These are phyloP conservation scores for Glarea lozoyensis DNA, from an alignment of 495 filamentous ascomycete genomes.

Conservation along the genomic window DNA sequence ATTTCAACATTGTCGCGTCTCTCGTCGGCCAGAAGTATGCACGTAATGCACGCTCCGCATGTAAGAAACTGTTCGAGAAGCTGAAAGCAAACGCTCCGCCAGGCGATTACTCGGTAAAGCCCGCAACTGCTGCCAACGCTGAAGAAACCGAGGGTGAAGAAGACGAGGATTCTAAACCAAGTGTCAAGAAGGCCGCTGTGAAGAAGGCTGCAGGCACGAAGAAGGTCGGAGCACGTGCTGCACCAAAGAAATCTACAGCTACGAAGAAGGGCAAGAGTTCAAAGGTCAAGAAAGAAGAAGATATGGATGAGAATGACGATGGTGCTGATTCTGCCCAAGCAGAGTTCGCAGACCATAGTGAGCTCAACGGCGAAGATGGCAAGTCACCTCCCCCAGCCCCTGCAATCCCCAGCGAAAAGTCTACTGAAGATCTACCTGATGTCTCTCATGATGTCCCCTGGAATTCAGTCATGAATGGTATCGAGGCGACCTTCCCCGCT, in stretches of 20 bases:
- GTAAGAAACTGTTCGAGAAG: constrained; percentile 16
- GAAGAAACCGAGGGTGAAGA: background rate
- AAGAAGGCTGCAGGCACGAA: background rate
- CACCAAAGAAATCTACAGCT: constrained; percentile 3
- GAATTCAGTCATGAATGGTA: background rate
- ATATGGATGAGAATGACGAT: background rate
- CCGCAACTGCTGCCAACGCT: background rate
- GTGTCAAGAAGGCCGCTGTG: background rate
- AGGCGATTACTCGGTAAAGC: background rate
- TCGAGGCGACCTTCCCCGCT: background rate
- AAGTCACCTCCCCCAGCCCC: background rate
- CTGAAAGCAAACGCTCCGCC: constrained; percentile 1
- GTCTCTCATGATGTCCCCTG: background rate
- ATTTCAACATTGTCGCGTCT: constrained; percentile 16
- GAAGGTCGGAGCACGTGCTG: background rate
- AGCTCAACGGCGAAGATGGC: background rate
- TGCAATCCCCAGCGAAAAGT: background rate
- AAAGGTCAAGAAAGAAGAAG: background rate
- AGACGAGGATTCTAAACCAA: background rate
- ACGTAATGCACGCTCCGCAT: constrained; percentile 7
- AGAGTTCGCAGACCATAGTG: constrained; percentile 1
- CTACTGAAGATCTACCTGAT: background rate
- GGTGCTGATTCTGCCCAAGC: background rate
- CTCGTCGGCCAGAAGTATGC: constrained; percentile 10
- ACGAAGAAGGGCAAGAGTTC: constrained; percentile 1